Evolutionary conservation across 352 stramenopile genomes (phyloP).

Genomic region (Phytophthora tentaculata): DNA sequence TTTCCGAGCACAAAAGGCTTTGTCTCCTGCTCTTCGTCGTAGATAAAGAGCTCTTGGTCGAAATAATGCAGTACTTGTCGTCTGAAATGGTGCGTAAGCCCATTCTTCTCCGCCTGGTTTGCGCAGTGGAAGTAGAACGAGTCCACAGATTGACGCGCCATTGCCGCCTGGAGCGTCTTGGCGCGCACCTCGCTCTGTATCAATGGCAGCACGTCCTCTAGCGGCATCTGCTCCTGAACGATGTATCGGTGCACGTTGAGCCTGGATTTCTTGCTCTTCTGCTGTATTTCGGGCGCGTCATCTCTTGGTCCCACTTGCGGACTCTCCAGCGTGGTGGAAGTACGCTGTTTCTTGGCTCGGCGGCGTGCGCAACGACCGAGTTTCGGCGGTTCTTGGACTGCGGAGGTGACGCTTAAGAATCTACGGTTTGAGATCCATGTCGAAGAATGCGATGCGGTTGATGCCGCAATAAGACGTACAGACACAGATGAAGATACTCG

Average conservation of each 20-base stretch:
- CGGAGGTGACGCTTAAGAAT: constrained; percentile 11
- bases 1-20: constrained; percentile 50
- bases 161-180: constrained; percentile 35
- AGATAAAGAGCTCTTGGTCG: constrained; percentile 46
- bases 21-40: constrained; percentile 13
- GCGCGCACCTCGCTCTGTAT: constrained; percentile 49
- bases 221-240: constrained; percentile 49
- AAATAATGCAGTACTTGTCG: constrained; percentile 61
- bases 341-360: constrained; percentile 13
- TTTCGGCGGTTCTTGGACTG: constrained; percentile 6
- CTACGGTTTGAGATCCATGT: constrained; percentile 8
- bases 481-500: background rate
- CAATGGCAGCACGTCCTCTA: constrained; percentile 58
- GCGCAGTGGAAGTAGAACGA: constrained; percentile 81
- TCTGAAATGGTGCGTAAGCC: constrained; percentile 38
- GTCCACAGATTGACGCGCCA: constrained; percentile 61
- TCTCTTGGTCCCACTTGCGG: background rate
- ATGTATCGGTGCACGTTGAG: constrained; percentile 63
- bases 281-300: background rate
- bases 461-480: constrained; percentile 6
- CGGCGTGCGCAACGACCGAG: constrained; percentile 23
- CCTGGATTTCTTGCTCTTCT: constrained; percentile 1
- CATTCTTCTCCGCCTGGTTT: constrained; percentile 41
- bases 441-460: background rate
- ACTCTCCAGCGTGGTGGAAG: background rate